phyloP scores from a whole-genome alignment of 192 early-diverging fungal genomes.

The Rhizophagus clarus region DNA sequence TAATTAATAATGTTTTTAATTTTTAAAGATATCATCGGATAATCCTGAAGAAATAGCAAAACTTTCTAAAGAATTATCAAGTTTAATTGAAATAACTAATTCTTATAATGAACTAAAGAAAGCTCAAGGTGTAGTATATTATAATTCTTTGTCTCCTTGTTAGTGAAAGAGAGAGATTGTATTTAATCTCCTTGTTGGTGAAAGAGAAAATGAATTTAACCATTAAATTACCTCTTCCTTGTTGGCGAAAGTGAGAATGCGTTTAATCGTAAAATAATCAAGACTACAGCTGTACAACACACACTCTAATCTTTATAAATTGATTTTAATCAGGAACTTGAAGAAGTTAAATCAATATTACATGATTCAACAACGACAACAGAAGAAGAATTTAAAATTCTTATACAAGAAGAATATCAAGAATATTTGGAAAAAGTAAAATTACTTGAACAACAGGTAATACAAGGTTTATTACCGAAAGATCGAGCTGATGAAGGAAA shows the following conservation, averaged over 20 bases:
- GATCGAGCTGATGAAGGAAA: constrained; percentile 69
- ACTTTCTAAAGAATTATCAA: constrained; percentile 33
- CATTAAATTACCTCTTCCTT: no score
- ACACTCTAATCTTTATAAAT: no score
- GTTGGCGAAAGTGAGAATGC: no score
- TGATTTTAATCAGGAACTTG: constrained; percentile 19
- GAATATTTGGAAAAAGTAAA: constrained; percentile 42
- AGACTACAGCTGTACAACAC: no score
- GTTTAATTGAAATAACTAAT: background rate
- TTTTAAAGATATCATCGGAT: background rate
- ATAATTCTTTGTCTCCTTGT: no score
- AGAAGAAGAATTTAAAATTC: constrained; percentile 54
- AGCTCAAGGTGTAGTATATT: background rate
- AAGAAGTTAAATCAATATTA: constrained; percentile 40
- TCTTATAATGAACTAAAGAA: constrained; percentile 31
- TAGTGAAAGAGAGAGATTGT: no score
- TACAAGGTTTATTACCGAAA: constrained; percentile 62
- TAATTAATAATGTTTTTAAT: no score
- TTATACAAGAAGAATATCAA: constrained; percentile 66
- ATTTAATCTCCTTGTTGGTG: no score
- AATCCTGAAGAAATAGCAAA: constrained; percentile 15
- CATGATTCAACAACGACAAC: constrained; percentile 35
- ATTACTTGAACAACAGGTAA: constrained; percentile 55
- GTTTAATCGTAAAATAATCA: no score
- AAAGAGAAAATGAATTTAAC: no score